Base-by-base conservation (phyloP, 148 eudicot genomes). In the Camellia lanceoleosa region DNA sequence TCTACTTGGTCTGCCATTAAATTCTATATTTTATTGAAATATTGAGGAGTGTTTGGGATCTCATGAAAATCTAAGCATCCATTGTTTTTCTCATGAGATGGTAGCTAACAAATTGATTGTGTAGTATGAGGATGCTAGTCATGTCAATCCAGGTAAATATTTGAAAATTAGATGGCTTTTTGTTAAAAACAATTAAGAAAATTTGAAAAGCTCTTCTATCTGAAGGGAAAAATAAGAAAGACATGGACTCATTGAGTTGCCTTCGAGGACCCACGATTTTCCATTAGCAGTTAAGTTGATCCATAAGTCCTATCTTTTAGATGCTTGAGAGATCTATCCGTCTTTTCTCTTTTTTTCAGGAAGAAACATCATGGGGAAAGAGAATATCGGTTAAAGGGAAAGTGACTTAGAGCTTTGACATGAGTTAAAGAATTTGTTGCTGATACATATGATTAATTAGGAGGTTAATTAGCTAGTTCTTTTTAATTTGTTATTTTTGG, bases 1-100 rank as follows among this genome's bases (percentile, higher is more conserved):
- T 63, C 79, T 62, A 62, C 42, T 47, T 62, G 12, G 68, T 20
- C 43, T 76, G 42, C 79, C 68, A 63, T 47, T 62, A 20, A 20
- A 63, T 47, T 16, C 54, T 63, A 19, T 15, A 46, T 46, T 76
- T 46, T 7, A 19, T 51, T 63, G 19, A 74, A 74, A 13, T 41
- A 23, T 76, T 65, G 67, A 76, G 18, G 30, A 12, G 3, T 19
- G 42, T 46, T 20, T 8, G 42, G 18, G 4, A 44, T 75, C 68
- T 61, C 51, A 59, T 44, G 65, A 76, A 51, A 19, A 43, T 77
- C 55, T 19, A 38, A 7, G 16, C 14, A 1, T 20, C 59, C 56
- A 47, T 5, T 46, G 3, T 20, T 23, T 63, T 76, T 77, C 4
- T 15, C 60, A 51, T 44, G 70, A 44, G 42, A 44, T 18, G 16